phyloP scores from a whole-genome alignment of 116 monocot species.

The Zostera marina region DNA sequence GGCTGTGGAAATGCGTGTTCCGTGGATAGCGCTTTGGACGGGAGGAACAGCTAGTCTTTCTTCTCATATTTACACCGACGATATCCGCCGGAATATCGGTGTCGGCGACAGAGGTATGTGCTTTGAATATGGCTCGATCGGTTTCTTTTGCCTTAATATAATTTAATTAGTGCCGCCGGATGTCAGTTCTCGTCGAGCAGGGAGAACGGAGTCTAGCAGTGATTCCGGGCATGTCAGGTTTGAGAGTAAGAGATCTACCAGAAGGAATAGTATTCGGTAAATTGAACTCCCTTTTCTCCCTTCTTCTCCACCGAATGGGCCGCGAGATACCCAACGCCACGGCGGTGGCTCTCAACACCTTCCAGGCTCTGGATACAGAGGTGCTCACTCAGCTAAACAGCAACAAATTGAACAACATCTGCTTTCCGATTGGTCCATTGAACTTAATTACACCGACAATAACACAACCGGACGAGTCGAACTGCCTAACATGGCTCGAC shows the following conservation, averaged over 20 bases:
- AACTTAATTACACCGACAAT: conserved; percentile 14
- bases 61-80: conserved; percentile 21
- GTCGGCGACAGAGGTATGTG: conserved; percentile 3
- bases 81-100: conserved; percentile 11
- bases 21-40: conserved; percentile 30
- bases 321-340: conserved; percentile 13
- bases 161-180: too few species aligned
- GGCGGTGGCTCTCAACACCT: conserved; percentile 32
- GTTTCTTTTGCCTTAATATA: too few species aligned
- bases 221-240: conserved; percentile 22
- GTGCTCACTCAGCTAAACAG: conserved; percentile 11
- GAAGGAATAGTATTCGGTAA: conserved; percentile 36
- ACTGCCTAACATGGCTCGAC: conserved; percentile 50
- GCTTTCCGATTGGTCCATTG: conserved; percentile 29
- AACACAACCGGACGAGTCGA: background rate
- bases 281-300: conserved; percentile 14
- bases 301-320: conserved; percentile 22
- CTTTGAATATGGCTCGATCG: too few species aligned
- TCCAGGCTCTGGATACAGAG: conserved; percentile 24
- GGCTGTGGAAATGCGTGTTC: conserved; percentile 17
- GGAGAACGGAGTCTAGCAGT: conserved; percentile 6
- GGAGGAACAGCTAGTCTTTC: conserved; percentile 20
- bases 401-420: conserved; percentile 13
- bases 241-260: conserved; percentile 32
- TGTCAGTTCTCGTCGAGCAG: background rate